Percentiles rank a stretch among this genome's conserved stretches.
phyloP scores from a whole-genome alignment of 495 filamentous ascomycete genomes.

The Hapsidospora chrysogenum region DNA sequence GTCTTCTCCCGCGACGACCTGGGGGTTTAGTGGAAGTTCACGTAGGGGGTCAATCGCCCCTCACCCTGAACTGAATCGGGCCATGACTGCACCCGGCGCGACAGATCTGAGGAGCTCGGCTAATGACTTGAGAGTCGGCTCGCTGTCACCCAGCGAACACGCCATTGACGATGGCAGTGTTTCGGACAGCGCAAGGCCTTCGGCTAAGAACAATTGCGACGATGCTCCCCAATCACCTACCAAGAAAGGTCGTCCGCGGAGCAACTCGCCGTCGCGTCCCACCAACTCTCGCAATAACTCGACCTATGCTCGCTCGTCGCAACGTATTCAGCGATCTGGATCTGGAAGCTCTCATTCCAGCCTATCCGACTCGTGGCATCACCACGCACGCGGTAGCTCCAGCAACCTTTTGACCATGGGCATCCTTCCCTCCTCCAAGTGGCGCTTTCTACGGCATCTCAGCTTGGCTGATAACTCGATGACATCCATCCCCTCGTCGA shows the following conservation, averaged over 20 bases:
- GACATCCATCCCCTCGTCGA: conserved; percentile 54
- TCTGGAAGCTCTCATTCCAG: conserved; percentile 90
- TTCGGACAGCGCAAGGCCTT: conserved; percentile 21
- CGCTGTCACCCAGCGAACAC: conserved; percentile 21
- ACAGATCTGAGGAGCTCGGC: conserved; percentile 36
- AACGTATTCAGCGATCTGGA: conserved; percentile 57
- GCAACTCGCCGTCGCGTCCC: conserved; percentile 65
- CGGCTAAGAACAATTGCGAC: conserved; percentile 20
- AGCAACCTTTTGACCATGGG: conserved; percentile 51
- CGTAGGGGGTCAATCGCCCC: conserved; percentile 35
- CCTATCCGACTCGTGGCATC: conserved; percentile 51
- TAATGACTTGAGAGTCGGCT: conserved; percentile 26
- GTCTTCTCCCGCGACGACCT: conserved; percentile 53
- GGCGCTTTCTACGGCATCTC: conserved; percentile 83
- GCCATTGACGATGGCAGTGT: conserved; percentile 13
- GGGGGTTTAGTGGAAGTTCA: conserved; percentile 43
- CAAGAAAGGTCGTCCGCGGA: conserved; percentile 39
- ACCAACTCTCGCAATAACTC: conserved; percentile 51
- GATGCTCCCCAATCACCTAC: conserved; percentile 16
- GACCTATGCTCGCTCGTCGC: conserved; percentile 30
- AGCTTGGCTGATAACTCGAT: conserved; percentile 83
- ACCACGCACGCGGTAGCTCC: conserved; percentile 42
- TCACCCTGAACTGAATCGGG: conserved; percentile 37
- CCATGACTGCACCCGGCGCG: conserved; percentile 46
- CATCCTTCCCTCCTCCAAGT: conserved; percentile 66